Percentiles rank a stretch among this genome's conserved stretches.
Conservation (phyloP, 148 eudicot species). For the Rhododendron ovatum region DNA sequence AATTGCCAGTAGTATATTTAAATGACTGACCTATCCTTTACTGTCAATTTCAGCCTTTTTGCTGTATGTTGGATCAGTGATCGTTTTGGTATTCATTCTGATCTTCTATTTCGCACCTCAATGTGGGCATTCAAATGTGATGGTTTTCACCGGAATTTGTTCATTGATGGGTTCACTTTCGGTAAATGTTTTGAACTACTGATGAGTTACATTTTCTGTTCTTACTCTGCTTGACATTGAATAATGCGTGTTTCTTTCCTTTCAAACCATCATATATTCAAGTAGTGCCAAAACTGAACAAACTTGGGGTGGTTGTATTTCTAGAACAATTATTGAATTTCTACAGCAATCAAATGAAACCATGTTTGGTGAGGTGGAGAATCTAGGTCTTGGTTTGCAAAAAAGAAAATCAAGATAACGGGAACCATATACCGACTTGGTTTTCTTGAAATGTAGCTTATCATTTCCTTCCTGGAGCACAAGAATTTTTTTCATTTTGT, state of each 20-base stretch:
- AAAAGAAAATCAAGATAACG: background rate
- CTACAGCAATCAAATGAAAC: background rate
- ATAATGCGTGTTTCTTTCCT: background rate
- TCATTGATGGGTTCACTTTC: slow-evolving; percentile 77
- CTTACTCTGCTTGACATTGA: background rate
- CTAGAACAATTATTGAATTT: background rate
- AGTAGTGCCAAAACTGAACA: background rate
- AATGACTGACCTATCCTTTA: background rate
- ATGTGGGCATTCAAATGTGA: slow-evolving; percentile 54
- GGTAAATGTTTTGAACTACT: slow-evolving; percentile 31
- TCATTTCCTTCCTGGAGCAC: background rate
- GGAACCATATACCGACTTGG: background rate
- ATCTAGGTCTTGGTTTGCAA: background rate
- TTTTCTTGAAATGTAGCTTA: background rate
- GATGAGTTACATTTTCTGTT: background rate
- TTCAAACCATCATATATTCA: background rate
- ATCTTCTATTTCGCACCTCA: slow-evolving; percentile 45
- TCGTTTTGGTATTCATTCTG: slow-evolving; percentile 52
- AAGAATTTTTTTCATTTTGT: background rate
- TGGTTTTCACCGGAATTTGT: slow-evolving; percentile 68
- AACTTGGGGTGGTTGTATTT: background rate
- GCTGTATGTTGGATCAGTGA: slow-evolving; percentile 48
- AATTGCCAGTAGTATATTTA: background rate
- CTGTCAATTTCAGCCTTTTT: slow-evolving; percentile 51
- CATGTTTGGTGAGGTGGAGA: background rate